These are phyloP conservation scores for Salpingoeca rosetta DNA, from an alignment of 78 protist genomes.

Conservation along the genomic window DNA sequence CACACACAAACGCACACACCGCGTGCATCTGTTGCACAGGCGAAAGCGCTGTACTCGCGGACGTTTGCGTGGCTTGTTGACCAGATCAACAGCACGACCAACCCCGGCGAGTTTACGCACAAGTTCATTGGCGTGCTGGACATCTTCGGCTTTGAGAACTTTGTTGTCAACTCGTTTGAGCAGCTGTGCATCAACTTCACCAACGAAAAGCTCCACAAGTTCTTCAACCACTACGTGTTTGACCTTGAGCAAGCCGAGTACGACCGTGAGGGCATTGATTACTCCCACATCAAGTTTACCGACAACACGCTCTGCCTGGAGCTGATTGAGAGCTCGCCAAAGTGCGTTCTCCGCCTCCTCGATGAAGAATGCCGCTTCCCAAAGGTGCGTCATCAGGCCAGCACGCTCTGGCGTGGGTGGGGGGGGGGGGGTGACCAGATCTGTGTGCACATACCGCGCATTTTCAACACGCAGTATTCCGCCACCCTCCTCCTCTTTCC, in stretches of 20 bases:
- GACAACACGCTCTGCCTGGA: conserved; percentile 17
- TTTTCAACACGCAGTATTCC: conserved; percentile 35
- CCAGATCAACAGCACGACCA: conserved; percentile 13
- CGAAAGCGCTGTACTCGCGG: conserved; percentile 52
- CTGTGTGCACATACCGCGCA: no score
- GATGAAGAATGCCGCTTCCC: conserved; percentile 41
- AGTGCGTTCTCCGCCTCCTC: conserved; percentile 31
- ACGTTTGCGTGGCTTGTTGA: conserved; percentile 54
- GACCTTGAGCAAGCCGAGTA: conserved; percentile 21
- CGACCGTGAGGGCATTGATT: conserved; percentile 49
- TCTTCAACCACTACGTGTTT: conserved; percentile 48
- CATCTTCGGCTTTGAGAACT: conserved; percentile 89
- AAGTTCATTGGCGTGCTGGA: conserved; percentile 69
- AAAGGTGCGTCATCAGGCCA: no score
- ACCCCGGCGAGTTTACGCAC: not conserved
- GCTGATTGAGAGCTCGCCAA: conserved; percentile 23
- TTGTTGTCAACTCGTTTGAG: conserved; percentile 61
- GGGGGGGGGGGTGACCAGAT: no score
- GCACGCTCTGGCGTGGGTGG: no score
- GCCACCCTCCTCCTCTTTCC: conserved; percentile 43
- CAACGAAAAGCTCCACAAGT: conserved; percentile 83
- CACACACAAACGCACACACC: no score
- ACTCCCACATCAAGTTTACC: conserved; percentile 13
- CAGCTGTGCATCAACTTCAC: conserved; percentile 84
- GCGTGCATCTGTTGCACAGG: no score